phyloP scores from a whole-genome alignment of 1,284 basidiomycete species.

The Tylopilus orsonianus region DNA sequence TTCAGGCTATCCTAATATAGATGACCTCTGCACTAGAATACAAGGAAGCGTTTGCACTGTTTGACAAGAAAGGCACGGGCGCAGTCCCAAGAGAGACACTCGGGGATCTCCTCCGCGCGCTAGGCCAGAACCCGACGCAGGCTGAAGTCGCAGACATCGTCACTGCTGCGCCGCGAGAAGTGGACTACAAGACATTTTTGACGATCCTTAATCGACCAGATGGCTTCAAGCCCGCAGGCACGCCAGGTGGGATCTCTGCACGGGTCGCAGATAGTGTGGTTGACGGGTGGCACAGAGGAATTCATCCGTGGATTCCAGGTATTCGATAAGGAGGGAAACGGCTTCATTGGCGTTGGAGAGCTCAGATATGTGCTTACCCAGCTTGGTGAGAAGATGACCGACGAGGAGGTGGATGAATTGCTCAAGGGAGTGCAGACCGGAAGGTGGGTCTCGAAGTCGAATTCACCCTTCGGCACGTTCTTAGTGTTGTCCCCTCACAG shows the following conservation, averaged over 20 bases:
- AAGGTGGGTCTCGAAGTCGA: slow-evolving; percentile 52
- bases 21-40: slow-evolving; percentile 58
- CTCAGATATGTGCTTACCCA: slow-evolving; percentile 28
- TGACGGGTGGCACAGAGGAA: slow-evolving; percentile 65
- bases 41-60: slow-evolving; percentile 96
- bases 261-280: background rate
- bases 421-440: slow-evolving; percentile 92
- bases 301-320: slow-evolving; percentile 99
- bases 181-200: slow-evolving; percentile 68
- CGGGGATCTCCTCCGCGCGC: slow-evolving; percentile 92
- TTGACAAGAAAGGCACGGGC: slow-evolving; percentile 95
- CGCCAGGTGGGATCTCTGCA: slow-evolving; percentile 16
- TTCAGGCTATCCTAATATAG: background rate
- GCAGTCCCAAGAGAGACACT: slow-evolving; percentile 81
- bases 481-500: slow-evolving; percentile 43
- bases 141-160: slow-evolving; percentile 89
- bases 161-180: slow-evolving; percentile 72
- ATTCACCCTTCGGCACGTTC: slow-evolving; percentile 16
- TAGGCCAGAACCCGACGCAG: slow-evolving; percentile 98
- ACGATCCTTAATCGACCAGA: slow-evolving; percentile 86
- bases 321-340: slow-evolving; percentile 98
- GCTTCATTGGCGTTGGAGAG: slow-evolving; percentile 63
- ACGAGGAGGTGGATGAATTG: slow-evolving; percentile 97
- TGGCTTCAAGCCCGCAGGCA: slow-evolving; percentile 28
- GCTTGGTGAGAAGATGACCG: slow-evolving; percentile 68